phyloP scores from a whole-genome alignment of 176 grass and related monocot species.

The Tillandsia leiboldiana region DNA sequence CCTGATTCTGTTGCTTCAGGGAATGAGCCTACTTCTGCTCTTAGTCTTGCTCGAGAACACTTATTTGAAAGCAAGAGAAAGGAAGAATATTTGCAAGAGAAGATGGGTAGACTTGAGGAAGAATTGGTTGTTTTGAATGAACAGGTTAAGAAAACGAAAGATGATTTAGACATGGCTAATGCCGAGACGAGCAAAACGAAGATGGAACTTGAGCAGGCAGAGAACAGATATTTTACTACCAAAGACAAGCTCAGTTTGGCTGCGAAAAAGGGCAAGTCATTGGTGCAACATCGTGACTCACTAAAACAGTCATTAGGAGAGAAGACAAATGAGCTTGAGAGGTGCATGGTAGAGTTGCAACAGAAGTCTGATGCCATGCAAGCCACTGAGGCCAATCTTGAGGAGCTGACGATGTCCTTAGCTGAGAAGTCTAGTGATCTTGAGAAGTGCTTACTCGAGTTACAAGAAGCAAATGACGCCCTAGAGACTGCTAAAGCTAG shows the following conservation, averaged over 20 bases:
- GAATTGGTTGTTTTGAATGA: constrained; percentile 48
- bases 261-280: constrained; percentile 86
- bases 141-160: constrained; percentile 52
- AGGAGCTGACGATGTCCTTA: constrained; percentile 45
- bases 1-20: constrained; percentile 36
- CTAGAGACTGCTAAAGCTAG: constrained; percentile 58
- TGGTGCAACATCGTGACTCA: constrained; percentile 90
- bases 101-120: constrained; percentile 31
- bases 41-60: constrained; percentile 37
- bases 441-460: constrained; percentile 64
- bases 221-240: constrained; percentile 47
- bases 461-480: constrained; percentile 47
- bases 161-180: constrained; percentile 38
- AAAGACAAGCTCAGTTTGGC: constrained; percentile 91
- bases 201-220: constrained; percentile 61
- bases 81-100: constrained; percentile 41
- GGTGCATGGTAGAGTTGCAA: constrained; percentile 44
- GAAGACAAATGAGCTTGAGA: constrained; percentile 54
- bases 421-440: constrained; percentile 54
- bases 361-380: constrained; percentile 60
- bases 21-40: constrained; percentile 26
- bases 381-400: constrained; percentile 35
- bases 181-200: constrained; percentile 54
- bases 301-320: constrained; percentile 79
- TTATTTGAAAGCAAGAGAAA: constrained; percentile 74